A percentile compares a stretch with the other conserved stretches of the same genome.
Conservation (phyloP, 2,329 filamentous ascomycete genomes). For the Cladobotryum mycophilum region DNA sequence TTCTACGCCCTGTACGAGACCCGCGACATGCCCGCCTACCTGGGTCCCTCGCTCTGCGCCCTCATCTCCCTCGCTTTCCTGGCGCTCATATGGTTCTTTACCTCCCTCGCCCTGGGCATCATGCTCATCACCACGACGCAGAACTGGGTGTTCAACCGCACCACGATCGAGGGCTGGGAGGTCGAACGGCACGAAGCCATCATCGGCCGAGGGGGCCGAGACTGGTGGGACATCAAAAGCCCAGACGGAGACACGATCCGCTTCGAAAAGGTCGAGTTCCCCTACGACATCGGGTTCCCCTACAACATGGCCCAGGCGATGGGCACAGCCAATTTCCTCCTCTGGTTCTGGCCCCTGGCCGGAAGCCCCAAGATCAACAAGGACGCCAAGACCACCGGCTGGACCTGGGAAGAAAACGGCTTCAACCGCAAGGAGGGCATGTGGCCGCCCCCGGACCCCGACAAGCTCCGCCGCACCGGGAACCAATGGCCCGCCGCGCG, state of each 20-base stretch:
- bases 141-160: constrained; percentile 61
- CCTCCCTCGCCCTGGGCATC: constrained; percentile 56
- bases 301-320: constrained; percentile 69
- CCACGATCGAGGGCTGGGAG: constrained; percentile 78
- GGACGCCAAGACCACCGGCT: constrained; percentile 37
- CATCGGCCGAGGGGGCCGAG: constrained; percentile 40
- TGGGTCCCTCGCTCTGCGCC: constrained; percentile 58
- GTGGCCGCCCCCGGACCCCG: constrained; percentile 60
- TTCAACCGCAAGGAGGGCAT: constrained; percentile 59
- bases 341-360: constrained; percentile 66
- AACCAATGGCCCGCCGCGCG: constrained; percentile 34
- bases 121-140: constrained; percentile 58
- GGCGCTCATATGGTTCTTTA: constrained; percentile 49
- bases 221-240: constrained; percentile 37
- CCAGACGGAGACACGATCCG: constrained; percentile 36
- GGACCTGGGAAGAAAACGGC: constrained; percentile 68
- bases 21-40: constrained; percentile 64
- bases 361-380: constrained; percentile 39
- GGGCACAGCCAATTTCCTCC: constrained; percentile 58
- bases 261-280: constrained; percentile 66
- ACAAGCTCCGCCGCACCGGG: constrained; percentile 45
- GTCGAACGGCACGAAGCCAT: constrained; percentile 56
- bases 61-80: constrained; percentile 58
- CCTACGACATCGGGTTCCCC: constrained; percentile 74
- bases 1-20: constrained; percentile 55